Evolutionary conservation across 768 basidiomycete species (phyloP), one percentile per base, ranked within the genome.

Genomic region (Phaffia australis): DNA sequence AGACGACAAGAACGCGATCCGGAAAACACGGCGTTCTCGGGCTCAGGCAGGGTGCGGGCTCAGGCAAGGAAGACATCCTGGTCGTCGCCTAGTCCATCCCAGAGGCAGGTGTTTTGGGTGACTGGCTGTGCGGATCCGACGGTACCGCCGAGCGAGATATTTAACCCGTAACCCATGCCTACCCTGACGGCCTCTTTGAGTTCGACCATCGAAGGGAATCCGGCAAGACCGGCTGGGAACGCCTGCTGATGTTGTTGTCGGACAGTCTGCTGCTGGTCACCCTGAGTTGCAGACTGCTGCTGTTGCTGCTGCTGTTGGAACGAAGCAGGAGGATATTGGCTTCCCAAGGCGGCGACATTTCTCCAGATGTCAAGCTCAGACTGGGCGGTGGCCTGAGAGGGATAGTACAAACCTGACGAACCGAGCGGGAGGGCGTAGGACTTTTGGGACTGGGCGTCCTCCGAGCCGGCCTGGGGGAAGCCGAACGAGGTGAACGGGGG

Each of bases 161-260:
- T 57, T n/a, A 59, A 21, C n/a, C 64, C 64, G 59, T 35, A 60
- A 46, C 52, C 65, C 51, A 66, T 60, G 23, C 65, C 65, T 19
- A 51, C 51, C 2, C 60, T 29, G 48, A 68, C 66, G 48, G 66
- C 66, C 30, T 61, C 60, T 35, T 47, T 56, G 27, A 68, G n/a
- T 21, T 68, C 55, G 35, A 60, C 65, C 9, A 60, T 35, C 19
- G 50, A 35, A 3, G 59, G 65, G 25, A n/a, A n/a, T n/a, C n/a
- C n/a, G n/a, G n/a, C n/a, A n/a, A n/a, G n/a, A n/a, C n/a, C n/a
- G n/a, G n/a, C n/a, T n/a, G n/a, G n/a, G n/a, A n/a, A n/a, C n/a
- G n/a, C n/a, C n/a, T n/a, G n/a, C n/a, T n/a, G n/a, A n/a, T n/a
- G n/a, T n/a, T n/a, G n/a, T n/a, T n/a, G n/a, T n/a, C n/a, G n/a